phyloP scores from a whole-genome alignment of 2,329 filamentous ascomycete species.

The Clarireedia paspali region DNA sequence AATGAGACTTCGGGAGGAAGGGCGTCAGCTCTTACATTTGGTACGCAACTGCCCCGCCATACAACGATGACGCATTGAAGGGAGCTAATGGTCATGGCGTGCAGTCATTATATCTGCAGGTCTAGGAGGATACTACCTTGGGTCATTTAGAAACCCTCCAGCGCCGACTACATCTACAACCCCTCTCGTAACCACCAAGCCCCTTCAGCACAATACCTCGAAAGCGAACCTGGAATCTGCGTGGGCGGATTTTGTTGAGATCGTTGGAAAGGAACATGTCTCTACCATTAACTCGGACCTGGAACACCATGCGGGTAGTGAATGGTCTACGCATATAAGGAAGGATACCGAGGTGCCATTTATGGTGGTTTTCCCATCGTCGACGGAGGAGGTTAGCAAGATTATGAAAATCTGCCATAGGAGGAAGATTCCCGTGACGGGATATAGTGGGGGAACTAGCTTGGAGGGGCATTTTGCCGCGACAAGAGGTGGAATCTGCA shows the following conservation, averaged over 20 bases:
- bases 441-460: slow-evolving; percentile 81
- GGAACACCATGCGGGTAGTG: slow-evolving; percentile 48
- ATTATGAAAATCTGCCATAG: slow-evolving; percentile 85
- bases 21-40: slow-evolving; percentile 46
- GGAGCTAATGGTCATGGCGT: neutral
- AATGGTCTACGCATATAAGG: slow-evolving; percentile 54
- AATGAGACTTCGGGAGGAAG: slow-evolving; percentile 33
- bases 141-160: slow-evolving; percentile 45
- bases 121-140: slow-evolving; percentile 44
- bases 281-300: slow-evolving; percentile 51
- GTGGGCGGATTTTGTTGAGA: slow-evolving; percentile 59
- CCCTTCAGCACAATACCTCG: slow-evolving; percentile 50
- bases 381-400: slow-evolving; percentile 75
- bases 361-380: slow-evolving; percentile 67
- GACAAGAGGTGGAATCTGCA: slow-evolving; percentile 73
- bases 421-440: slow-evolving; percentile 75
- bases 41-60: slow-evolving; percentile 31
- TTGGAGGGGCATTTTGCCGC: slow-evolving; percentile 84
- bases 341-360: slow-evolving; percentile 46
- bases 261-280: slow-evolving; percentile 58
- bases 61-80: neutral
- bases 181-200: slow-evolving; percentile 42
- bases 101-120: slow-evolving; percentile 25
- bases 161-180: slow-evolving; percentile 49
- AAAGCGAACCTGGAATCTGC: slow-evolving; percentile 59